Evolutionary conservation across 2,329 filamentous ascomycete species (phyloP).

Genomic region (Pseudomassariella vexata): DNA sequence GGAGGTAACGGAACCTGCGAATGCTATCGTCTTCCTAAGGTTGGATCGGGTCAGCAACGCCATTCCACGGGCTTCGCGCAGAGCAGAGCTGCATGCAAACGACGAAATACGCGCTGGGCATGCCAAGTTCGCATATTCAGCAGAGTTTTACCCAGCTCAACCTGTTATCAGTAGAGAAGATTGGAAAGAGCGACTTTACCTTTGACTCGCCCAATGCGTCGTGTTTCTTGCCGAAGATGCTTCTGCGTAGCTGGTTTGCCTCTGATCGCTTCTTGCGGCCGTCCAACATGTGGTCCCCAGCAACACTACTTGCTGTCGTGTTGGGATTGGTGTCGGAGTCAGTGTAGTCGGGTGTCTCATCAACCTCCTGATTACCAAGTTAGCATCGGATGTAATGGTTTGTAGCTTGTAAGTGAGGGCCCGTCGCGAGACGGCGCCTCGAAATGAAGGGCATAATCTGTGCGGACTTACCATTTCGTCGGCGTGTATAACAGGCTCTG

Average conservation of each 20-base stretch:
- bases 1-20: constrained; percentile 85
- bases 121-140: too few relatives aligned
- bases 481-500: constrained; percentile 33
- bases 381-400: too few relatives aligned
- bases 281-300: constrained; percentile 71
- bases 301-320: constrained; percentile 76
- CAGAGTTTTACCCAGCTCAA: background rate
- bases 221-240: constrained; percentile 92
- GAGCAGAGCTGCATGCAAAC: too few relatives aligned
- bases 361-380: constrained; percentile 42
- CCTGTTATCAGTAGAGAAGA: background rate
- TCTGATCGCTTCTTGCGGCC: constrained; percentile 82
- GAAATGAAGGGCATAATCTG: too few relatives aligned
- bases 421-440: too few relatives aligned
- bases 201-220: constrained; percentile 88
- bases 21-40: constrained; percentile 87
- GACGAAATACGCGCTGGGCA: too few relatives aligned
- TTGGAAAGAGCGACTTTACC: constrained; percentile 41
- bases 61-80: too few relatives aligned
- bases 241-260: constrained; percentile 83
- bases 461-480: constrained; percentile 45
- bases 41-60: constrained; percentile 1
- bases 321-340: constrained; percentile 64
- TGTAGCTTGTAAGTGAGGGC: too few relatives aligned
- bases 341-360: constrained; percentile 61